Evolutionary conservation across 345 rosid species (phyloP).

Genomic region (Acer saccharum): DNA sequence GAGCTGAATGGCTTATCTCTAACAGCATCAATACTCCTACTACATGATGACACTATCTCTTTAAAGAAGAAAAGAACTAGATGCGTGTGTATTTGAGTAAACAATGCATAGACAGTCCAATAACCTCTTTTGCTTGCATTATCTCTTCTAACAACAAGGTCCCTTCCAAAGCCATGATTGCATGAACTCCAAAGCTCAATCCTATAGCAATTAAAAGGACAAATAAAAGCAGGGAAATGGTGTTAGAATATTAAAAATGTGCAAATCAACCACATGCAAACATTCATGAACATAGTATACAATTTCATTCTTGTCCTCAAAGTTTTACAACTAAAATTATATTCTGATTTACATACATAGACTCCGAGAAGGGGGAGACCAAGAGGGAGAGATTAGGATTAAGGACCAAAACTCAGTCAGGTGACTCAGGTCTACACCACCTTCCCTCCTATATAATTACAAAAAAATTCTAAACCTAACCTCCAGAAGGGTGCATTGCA

Average conservation of each 20-base stretch:
- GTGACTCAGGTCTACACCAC: background rate
- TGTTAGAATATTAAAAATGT: background rate
- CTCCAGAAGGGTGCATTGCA: background rate
- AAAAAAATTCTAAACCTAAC: background rate
- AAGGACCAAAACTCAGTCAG: background rate
- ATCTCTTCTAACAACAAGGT: slow-evolving; percentile 84
- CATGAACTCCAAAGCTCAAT: slow-evolving; percentile 79
- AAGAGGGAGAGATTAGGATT: background rate
- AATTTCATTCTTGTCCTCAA: background rate
- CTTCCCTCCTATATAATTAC: background rate
- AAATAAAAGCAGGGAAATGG: slow-evolving; percentile 4
- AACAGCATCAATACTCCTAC: background rate
- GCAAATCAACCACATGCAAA: background rate
- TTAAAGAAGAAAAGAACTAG: slow-evolving; percentile 18
- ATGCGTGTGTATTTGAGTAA: background rate
- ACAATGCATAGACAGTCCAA: background rate
- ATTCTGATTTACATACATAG: background rate
- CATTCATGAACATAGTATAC: background rate
- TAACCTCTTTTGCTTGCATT: slow-evolving; percentile 93
- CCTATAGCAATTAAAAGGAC: slow-evolving; percentile 46
- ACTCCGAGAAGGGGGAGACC: background rate
- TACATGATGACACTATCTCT: background rate
- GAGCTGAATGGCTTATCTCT: slow-evolving; percentile 6
- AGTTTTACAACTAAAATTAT: background rate
- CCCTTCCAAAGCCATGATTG: slow-evolving; percentile 85